Base-by-base conservation (phyloP, 495 filamentous ascomycete species). In the Hypomontagnella monticulosa region DNA sequence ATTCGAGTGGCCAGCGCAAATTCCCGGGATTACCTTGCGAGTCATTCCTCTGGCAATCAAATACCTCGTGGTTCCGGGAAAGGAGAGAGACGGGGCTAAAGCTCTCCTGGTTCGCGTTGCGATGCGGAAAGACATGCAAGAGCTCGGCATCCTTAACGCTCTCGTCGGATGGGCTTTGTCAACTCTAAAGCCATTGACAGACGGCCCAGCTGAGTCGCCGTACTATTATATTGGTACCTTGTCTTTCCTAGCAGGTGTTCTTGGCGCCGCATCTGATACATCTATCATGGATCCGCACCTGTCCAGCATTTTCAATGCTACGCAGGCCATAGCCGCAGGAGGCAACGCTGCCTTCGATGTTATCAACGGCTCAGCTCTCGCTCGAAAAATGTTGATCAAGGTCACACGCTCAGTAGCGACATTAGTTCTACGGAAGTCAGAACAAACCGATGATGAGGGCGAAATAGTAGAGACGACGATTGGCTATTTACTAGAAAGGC, bases 111-210 rank as follows among this genome's bases (percentile, higher is more conserved):
- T 93, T 9, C 84, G 93, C 15, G 80, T 98, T 15, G 84, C 87
- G n/a, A 81, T 93, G 61, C 85, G 96, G 14, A 85, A 84, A 37
- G 95, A 99, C 73, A 97, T 98, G 94, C 88, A 91, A 72, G 78
- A 84, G 36, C 71, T 93, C 11, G 88, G 90, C 2, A 79, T 97
- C 1, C 78, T 96, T 32, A 77, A 84, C 11, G 77, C 80, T 0
- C 70, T 94, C 18, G 82, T 91, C 4, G 66, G 82, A 2, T 94
- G 91, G 89, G 85, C 91, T 10, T 75, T 97, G 18, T 68, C 70
- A 1, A 79, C 78, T 11, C 76, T 95, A 3, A 72, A 79, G 8
- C 80, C 80, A 4, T 59, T 57, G 14, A 64, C 66, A 9, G 61
- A 73, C 9, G 57, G 57, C 3, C 57, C 58, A 5, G 57, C 54